A percentile compares a stretch with the other conserved stretches of the same genome.
These are phyloP conservation scores for Jacaranda mimosifolia DNA, from an alignment of 257 asterid genomes.

Conservation along the genomic window DNA sequence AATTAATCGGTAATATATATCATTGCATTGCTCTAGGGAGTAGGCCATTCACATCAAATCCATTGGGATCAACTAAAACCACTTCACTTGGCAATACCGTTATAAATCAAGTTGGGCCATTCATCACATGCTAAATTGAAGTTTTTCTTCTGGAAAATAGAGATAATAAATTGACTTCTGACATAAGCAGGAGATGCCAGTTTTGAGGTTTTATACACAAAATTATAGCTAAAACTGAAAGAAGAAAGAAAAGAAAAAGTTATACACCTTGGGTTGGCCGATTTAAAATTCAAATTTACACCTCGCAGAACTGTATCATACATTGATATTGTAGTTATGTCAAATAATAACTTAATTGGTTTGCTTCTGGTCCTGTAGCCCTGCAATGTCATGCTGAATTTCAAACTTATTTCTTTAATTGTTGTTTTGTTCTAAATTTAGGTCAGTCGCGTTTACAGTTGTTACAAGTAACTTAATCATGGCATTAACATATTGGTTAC, in stretches of 20 bases:
- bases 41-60: slow-evolving; percentile 22
- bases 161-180: not conserved
- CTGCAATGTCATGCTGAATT: slow-evolving; percentile 15
- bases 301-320: not conserved
- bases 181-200: not conserved
- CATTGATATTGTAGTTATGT: not conserved
- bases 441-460: slow-evolving; percentile 23
- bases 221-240: no score
- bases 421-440: not conserved
- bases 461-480: slow-evolving; percentile 10
- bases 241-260: not conserved
- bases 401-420: slow-evolving; percentile 11
- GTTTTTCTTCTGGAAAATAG: not conserved
- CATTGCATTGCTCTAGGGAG: slow-evolving; percentile 26
- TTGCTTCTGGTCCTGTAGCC: slow-evolving; percentile 17
- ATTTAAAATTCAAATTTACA: slow-evolving; percentile 12
- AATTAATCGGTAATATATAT: slow-evolving; percentile 2
- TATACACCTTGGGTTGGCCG: not conserved
- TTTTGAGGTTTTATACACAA: no score
- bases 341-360: slow-evolving; percentile 4
- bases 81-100: slow-evolving; percentile 27
- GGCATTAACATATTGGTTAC: slow-evolving; percentile 31
- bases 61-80: slow-evolving; percentile 20
- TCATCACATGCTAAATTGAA: slow-evolving; percentile 2
- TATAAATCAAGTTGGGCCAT: slow-evolving; percentile 15